phyloP scores from a whole-genome alignment of 2,329 filamentous ascomycete species.

The Aschersonia sp. region DNA sequence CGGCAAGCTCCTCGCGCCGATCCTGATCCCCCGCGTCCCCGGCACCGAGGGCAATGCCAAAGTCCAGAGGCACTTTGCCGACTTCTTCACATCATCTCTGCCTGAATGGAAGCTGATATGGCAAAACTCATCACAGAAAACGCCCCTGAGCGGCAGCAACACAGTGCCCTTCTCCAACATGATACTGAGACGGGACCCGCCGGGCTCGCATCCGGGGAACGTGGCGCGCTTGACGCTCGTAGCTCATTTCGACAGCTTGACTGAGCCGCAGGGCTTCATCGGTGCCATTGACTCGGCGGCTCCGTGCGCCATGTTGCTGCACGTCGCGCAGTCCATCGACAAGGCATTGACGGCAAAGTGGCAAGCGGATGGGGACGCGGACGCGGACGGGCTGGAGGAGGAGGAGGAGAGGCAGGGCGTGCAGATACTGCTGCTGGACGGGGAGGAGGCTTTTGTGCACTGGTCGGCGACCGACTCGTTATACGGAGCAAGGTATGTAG shows the following conservation, averaged over 20 bases:
- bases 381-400: constrained; percentile 50
- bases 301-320: constrained; percentile 87
- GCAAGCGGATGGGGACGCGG: constrained; percentile 51
- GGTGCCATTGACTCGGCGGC: constrained; percentile 89
- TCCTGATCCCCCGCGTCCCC: constrained; percentile 77
- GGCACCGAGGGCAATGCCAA: constrained; percentile 62
- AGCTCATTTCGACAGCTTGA: constrained; percentile 86
- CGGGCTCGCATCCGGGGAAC: constrained; percentile 61
- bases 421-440: constrained; percentile 82
- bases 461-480: constrained; percentile 78
- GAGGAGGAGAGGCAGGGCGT: constrained; percentile 70
- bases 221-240: constrained; percentile 73
- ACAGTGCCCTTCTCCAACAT: constrained; percentile 77
- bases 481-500: constrained; percentile 64
- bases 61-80: constrained; percentile 68
- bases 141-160: constrained; percentile 56
- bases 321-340: constrained; percentile 70
- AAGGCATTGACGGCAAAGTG: constrained; percentile 69
- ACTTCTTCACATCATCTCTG: constrained; percentile 63
- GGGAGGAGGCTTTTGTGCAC: constrained; percentile 75
- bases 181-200: constrained; percentile 77
- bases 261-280: constrained; percentile 71
- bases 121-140: constrained; percentile 82
- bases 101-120: constrained; percentile 69
- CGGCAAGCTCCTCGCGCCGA: constrained; percentile 68